phyloP scores from a whole-genome alignment of 768 basidiomycete species.

The Tephrocybe sp. region DNA sequence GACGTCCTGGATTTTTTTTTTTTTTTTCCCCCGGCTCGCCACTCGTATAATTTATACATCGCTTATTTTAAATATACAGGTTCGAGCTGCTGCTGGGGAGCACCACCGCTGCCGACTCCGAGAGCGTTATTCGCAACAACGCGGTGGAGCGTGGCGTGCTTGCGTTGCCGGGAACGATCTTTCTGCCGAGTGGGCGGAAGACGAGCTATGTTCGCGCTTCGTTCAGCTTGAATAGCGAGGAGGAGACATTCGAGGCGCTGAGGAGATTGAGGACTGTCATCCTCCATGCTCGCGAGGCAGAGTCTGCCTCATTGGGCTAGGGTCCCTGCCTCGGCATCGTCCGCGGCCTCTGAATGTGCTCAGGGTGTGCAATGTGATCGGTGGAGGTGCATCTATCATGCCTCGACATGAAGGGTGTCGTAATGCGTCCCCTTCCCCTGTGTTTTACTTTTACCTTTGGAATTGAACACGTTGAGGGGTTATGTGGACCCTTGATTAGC shows the following conservation, averaged over 20 bases:
- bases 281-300: slow-evolving; percentile 20
- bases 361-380: background rate
- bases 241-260: slow-evolving; percentile 71
- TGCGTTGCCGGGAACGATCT: slow-evolving; percentile 76
- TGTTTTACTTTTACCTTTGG: too few relatives aligned
- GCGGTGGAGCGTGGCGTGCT: slow-evolving; percentile 79
- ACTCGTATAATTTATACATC: too few relatives aligned
- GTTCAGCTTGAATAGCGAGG: slow-evolving; percentile 63
- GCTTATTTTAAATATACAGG: slow-evolving; percentile 40
- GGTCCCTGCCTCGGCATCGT: background rate
- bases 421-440: too few relatives aligned
- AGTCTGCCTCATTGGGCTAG: background rate
- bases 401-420: background rate
- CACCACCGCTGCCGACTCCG: slow-evolving; percentile 55
- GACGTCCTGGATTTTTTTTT: too few relatives aligned
- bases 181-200: slow-evolving; percentile 63
- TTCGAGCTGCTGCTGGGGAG: slow-evolving; percentile 54
- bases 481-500: too few relatives aligned
- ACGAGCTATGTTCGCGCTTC: slow-evolving; percentile 72
- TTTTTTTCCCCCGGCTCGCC: too few relatives aligned
- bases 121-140: slow-evolving; percentile 60
- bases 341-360: background rate
- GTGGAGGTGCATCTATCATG: background rate
- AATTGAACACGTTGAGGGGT: too few relatives aligned
- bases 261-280: slow-evolving; percentile 43